Base-by-base conservation (phyloP, 495 filamentous ascomycete species). In the Platismatia glauca region DNA sequence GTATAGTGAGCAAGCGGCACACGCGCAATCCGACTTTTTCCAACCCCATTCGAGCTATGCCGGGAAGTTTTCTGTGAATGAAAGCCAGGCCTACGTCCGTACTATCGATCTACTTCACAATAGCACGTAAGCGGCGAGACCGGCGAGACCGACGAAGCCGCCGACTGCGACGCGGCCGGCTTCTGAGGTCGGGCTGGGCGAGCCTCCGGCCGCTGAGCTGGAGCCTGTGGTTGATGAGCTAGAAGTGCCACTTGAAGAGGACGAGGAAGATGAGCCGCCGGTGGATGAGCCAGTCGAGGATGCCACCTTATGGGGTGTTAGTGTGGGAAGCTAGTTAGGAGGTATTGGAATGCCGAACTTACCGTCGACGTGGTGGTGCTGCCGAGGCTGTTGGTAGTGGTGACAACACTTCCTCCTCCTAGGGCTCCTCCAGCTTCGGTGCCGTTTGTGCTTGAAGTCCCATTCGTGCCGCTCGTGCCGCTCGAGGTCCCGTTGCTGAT, bases 51-150 rank as follows among this genome's bases (percentile, higher is more conserved):
- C 38, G 37, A 0, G 24, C 31, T 38, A 56, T 44, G 41, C 60
- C 38, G 8, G 37, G 27, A 20, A 2, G 9, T 29, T 24, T 34
- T 41, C 13, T 22, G 7, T 16, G n/a, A n/a, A n/a, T n/a, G n/a
- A n/a, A n/a, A n/a, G n/a, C n/a, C n/a, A n/a, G n/a, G n/a, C n/a
- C n/a, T n/a, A n/a, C n/a, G n/a, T n/a, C n/a, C n/a, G n/a, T n/a
- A n/a, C n/a, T n/a, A n/a, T n/a, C n/a, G n/a, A n/a, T n/a, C n/a
- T n/a, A n/a, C n/a, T n/a, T n/a, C 68, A 70, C 59, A 70, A 35
- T 38, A 70, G 55, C 20, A 55, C 64, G 37, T 56, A 50, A 41
- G 68, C 68, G 38, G 64, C 66, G 15, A 70, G 20, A 58, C 68
- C 68, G 16, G 59, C 67, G 46, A 68, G 29, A 41, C 68, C 68